Evolutionary conservation across 129 eudicot species (phyloP).

Genomic region (Tagetes patula): DNA sequence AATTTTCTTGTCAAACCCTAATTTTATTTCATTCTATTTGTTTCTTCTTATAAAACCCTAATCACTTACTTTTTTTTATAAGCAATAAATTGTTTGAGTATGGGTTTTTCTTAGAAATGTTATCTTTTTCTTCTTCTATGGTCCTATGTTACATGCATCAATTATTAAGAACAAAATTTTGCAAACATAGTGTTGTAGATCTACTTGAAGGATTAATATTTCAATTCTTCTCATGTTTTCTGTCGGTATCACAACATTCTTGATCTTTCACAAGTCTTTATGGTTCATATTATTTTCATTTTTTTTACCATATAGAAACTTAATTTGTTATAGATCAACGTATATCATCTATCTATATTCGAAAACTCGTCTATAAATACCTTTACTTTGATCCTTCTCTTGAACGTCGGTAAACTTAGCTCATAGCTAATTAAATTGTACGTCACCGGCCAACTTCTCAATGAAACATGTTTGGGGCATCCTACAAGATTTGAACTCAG

Average conservation of each 20-base stretch:
- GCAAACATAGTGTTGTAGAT: neutral
- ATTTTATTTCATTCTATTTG: constrained; percentile 11
- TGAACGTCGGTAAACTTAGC: neutral
- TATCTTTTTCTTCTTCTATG: neutral
- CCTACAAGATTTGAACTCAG: neutral
- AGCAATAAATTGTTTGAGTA: neutral
- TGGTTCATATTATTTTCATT: neutral
- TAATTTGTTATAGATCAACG: constrained; percentile 5
- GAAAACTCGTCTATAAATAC: neutral
- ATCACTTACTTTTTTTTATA: neutral
- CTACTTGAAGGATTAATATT: neutral
- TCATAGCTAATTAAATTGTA: too few relatives aligned
- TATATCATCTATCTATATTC: neutral
- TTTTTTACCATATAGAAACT: neutral
- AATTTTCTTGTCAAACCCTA: constrained; percentile 21
- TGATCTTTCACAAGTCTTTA: neutral
- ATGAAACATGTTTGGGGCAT: neutral
- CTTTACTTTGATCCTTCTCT: neutral
- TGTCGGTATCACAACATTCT: neutral
- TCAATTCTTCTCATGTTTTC: neutral
- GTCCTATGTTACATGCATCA: neutral
- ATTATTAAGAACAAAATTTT: neutral
- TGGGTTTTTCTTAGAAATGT: neutral
- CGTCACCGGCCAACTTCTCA: neutral
- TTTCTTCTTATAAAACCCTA: constrained; percentile 22